Evolutionary conservation across 2,329 filamentous ascomycete genomes (phyloP).

Genomic region (Periconia sp.): DNA sequence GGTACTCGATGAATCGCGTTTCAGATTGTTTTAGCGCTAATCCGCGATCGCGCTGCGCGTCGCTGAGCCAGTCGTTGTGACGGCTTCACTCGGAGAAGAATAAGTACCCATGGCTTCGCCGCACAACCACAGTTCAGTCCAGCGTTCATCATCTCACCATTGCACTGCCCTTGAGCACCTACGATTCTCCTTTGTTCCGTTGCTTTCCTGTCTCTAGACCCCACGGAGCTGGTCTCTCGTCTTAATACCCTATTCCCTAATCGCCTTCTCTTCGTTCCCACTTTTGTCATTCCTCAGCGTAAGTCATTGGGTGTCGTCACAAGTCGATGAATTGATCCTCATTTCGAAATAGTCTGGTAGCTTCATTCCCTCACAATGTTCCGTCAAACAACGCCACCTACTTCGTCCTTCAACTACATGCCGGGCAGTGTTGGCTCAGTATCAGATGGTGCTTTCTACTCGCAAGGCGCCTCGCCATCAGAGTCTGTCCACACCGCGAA

Average conservation of each 20-base stretch:
- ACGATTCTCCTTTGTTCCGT: slow-evolving; percentile 46
- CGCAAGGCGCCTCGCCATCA: slow-evolving; percentile 67
- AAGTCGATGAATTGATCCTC: slow-evolving; percentile 14
- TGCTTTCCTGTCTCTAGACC: slow-evolving; percentile 49
- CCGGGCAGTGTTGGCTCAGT: slow-evolving; percentile 49
- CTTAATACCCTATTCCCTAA: slow-evolving; percentile 48
- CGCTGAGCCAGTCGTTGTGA: slow-evolving; percentile 35
- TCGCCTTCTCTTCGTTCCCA: slow-evolving; percentile 25
- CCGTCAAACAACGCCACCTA: slow-evolving; percentile 54
- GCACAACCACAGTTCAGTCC: slow-evolving; percentile 35
- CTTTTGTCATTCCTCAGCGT: slow-evolving; percentile 32
- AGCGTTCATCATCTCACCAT: slow-evolving; percentile 28
- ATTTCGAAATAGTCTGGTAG: slow-evolving; percentile 43
- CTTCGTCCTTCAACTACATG: slow-evolving; percentile 43
- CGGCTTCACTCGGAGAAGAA: slow-evolving; percentile 36
- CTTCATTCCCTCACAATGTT: slow-evolving; percentile 46
- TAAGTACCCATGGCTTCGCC: slow-evolving; percentile 48
- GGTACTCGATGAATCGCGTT: slow-evolving; percentile 46
- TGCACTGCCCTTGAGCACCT: slow-evolving; percentile 29
- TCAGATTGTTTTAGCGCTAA: slow-evolving; percentile 46
- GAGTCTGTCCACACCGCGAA: slow-evolving; percentile 72
- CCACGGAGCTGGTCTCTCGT: slow-evolving; percentile 54
- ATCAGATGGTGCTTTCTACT: slow-evolving; percentile 68
- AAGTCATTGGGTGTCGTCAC: slow-evolving; percentile 29
- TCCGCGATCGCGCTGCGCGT: slow-evolving; percentile 22